Conservation (phyloP, 208 protist species). For the Novymonas esmeraldas region DNA sequence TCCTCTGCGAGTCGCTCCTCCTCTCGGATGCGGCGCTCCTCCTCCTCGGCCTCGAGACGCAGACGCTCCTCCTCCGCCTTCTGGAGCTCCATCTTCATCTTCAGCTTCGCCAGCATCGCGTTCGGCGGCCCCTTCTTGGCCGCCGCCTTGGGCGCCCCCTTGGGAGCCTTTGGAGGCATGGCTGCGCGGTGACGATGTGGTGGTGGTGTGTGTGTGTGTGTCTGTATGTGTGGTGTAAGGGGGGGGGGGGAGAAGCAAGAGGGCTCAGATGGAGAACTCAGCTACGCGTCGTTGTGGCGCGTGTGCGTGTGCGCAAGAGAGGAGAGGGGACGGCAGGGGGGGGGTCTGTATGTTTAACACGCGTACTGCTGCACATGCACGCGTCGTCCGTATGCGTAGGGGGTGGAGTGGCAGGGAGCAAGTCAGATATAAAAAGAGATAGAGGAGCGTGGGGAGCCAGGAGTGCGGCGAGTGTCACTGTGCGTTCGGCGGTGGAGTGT, state of each 20-base stretch:
- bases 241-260: constrained; percentile 3
- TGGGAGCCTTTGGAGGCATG: constrained; percentile 88
- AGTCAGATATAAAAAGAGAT: neutral
- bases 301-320: no score
- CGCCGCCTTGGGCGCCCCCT: constrained; percentile 70
- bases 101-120: constrained; percentile 89
- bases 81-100: constrained; percentile 91
- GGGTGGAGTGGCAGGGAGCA: neutral
- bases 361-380: constrained; percentile 6
- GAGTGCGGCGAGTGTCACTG: neutral
- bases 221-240: constrained; percentile 1
- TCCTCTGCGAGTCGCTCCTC: constrained; percentile 85
- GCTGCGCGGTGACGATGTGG: no score
- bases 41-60: constrained; percentile 74
- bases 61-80: constrained; percentile 83
- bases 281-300: no score
- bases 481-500: neutral
- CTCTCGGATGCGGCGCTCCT: constrained; percentile 77
- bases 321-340: no score
- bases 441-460: neutral
- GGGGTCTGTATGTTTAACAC: no score
- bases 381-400: neutral
- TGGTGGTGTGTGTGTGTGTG: neutral
- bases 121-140: constrained; percentile 79
- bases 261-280: no score